Evolutionary conservation across 2,329 filamentous ascomycete genomes (phyloP), one percentile per base, ranked within the genome.

Genomic region (Lecanosticta acicola): DNA sequence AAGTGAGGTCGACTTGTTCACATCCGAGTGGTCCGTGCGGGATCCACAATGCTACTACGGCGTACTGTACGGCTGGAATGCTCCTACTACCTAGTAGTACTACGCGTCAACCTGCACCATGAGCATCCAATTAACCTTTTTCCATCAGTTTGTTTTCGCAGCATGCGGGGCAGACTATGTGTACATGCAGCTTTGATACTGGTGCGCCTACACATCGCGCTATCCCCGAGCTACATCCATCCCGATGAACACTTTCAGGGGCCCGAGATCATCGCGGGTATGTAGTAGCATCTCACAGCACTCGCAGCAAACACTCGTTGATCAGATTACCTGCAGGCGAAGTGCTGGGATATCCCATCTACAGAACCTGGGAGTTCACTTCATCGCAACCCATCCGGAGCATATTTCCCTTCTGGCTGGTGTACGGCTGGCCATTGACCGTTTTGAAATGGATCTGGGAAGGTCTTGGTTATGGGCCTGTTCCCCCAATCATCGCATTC

Each of bases 201-300:
- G 57, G 80, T 95, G 61, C 85, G 93, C 68, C 77, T 97, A 63
- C 97, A 91, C 79, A 91, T 97, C 67, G 91, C 93, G 50, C 73
- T 97, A 55, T 90, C 85, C 53, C 87, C 93, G 48, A 97, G 91
- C 75, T 98, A 98, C 68, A 80, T 98, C 38, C 93, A 98, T 68
- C 93, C 93, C 3, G 93, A 98, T 72, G 93, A 98, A 76, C 93
- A 97, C 74, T 98, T 98, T 63, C 93, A 98, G 71, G 93, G 93
- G 29, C 93, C 93, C 13, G 93, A 98, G 73, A 84, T 97, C 55
- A 93, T 97, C 63, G 90, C 91, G 62, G 91, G 91, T 96, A 80
- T 58, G 83, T 71, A 34, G 7, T 11, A 7, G 24, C n/a, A n/a
- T 29, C 24, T 29, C 24, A 29, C n/a, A 9, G 5, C 8, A 19